Evolutionary conservation across 1,284 basidiomycete species (phyloP).

Genomic region (Austropuccinia psidii): DNA sequence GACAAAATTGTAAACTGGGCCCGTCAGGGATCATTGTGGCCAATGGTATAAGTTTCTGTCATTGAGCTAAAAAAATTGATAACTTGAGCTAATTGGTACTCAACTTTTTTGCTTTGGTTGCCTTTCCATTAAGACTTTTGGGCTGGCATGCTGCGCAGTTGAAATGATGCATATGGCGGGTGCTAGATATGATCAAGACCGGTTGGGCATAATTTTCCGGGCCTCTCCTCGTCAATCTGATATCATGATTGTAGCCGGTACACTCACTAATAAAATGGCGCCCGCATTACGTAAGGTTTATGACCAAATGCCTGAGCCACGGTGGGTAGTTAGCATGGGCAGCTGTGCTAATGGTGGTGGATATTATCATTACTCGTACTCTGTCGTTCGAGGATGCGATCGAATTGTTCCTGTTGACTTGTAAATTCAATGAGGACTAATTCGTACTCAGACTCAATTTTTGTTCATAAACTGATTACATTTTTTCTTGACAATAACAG

Average conservation of each 20-base stretch:
- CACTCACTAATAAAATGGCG: conserved; percentile 99
- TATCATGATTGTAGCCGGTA: conserved; percentile 99
- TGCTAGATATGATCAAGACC: conserved; percentile 96
- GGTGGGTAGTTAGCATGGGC: conserved; percentile 99
- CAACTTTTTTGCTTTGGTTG: too few species aligned
- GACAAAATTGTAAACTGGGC: conserved; percentile 99
- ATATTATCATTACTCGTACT: conserved; percentile 91
- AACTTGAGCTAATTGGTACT: too few species aligned
- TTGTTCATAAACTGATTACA: background rate
- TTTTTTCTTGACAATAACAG: background rate
- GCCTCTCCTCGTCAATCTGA: conserved; percentile 95
- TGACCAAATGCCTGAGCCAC: conserved; percentile 73
- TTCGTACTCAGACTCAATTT: background rate
- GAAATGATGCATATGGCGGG: conserved; percentile 99
- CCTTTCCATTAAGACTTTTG: conserved; percentile 50
- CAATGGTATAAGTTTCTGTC: conserved; percentile 83
- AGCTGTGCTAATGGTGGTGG: conserved; percentile 98
- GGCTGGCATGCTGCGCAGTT: conserved; percentile 96
- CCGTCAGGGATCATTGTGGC: conserved; percentile 97
- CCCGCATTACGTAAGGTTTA: conserved; percentile 77
- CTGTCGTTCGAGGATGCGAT: conserved; percentile 98
- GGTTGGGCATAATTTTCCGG: conserved; percentile 95
- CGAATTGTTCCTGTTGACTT: conserved; percentile 97
- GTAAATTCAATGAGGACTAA: background rate
- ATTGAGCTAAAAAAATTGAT: background rate